Base-by-base conservation (phyloP, 441 rosid species). In the Oxalis stricta region DNA sequence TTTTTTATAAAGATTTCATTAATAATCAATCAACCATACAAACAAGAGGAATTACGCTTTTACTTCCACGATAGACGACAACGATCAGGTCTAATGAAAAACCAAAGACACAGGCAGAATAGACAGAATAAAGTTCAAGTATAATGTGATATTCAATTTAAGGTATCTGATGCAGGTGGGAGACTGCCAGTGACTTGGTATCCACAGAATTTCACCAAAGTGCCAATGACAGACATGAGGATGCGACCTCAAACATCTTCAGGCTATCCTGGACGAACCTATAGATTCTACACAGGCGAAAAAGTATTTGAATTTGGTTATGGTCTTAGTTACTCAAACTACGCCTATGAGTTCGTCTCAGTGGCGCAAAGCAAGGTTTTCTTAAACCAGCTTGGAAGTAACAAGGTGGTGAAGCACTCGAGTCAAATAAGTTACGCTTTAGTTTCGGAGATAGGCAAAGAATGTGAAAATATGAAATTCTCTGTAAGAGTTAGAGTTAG, bases 141-240 rank as follows among this genome's bases (percentile, higher is more conserved):
- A n/a, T n/a, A n/a, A n/a, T n/a, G n/a, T n/a, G n/a, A n/a, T n/a
- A n/a, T n/a, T n/a, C n/a, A n/a, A n/a, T n/a, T n/a, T n/a, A 8
- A 26, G 7, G 1, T 26, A 24, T 53, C 24, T 24, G 10, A 3
- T 65, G 58, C 72, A 77, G 86, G 86, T 35, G 91, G 87, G 40
- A 82, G 86, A 64, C 46, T 89, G 60, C 94, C 94, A 0, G 18
- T 85, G 39, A 89, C 98, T 19, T 85, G 94, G 92, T 89, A 89
- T 63, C 95, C 95, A 0, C 71, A 71, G 17, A 68, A 61, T 18
- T 85, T 66, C 48, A 58, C 60, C 55, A 58, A 71, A 36, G 69
- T 89, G 24, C 70, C 82, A 30, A 82, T 85, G 96, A 80, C 87
- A 11, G 89, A 89, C 56, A 85, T 82, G 96, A 73, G 92, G 44